Evolutionary conservation across 2,329 filamentous ascomycete species (phyloP).

Genomic region (Botrytis byssoidea): DNA sequence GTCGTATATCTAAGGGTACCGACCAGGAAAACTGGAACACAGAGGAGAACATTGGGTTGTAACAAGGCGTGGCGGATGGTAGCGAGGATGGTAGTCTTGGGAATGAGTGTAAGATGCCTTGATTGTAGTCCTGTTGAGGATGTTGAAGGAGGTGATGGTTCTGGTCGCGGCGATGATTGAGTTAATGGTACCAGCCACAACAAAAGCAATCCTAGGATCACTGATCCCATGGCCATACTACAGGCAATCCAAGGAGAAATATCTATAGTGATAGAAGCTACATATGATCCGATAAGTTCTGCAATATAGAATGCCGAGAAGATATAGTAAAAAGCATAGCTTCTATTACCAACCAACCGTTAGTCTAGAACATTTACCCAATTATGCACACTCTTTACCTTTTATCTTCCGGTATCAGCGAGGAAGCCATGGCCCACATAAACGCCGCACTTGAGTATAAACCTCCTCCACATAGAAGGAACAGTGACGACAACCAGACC

Average conservation of each 20-base stretch:
- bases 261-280: constrained; percentile 35
- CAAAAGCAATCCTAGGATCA: constrained; percentile 29
- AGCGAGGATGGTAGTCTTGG: constrained; percentile 17
- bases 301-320: constrained; percentile 39
- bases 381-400: constrained; percentile 25
- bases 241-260: constrained; percentile 39
- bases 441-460: constrained; percentile 36
- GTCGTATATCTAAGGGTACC: constrained; percentile 37
- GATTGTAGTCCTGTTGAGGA: background rate
- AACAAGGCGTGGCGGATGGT: constrained; percentile 24
- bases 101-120: background rate
- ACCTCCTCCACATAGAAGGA: constrained; percentile 37
- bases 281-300: constrained; percentile 35
- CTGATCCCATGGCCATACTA: constrained; percentile 30
- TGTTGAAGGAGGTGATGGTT: background rate
- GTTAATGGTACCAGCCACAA: constrained; percentile 31
- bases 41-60: constrained; percentile 29
- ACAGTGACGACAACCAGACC: constrained; percentile 36
- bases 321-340: constrained; percentile 38
- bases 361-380: background rate
- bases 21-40: constrained; percentile 36
- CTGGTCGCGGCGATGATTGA: background rate
- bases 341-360: constrained; percentile 24
- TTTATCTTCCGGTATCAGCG: constrained; percentile 31
- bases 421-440: constrained; percentile 39